phyloP scores from a whole-genome alignment of 2,329 filamentous ascomycete species.

The Tolypocladium capitatum region DNA sequence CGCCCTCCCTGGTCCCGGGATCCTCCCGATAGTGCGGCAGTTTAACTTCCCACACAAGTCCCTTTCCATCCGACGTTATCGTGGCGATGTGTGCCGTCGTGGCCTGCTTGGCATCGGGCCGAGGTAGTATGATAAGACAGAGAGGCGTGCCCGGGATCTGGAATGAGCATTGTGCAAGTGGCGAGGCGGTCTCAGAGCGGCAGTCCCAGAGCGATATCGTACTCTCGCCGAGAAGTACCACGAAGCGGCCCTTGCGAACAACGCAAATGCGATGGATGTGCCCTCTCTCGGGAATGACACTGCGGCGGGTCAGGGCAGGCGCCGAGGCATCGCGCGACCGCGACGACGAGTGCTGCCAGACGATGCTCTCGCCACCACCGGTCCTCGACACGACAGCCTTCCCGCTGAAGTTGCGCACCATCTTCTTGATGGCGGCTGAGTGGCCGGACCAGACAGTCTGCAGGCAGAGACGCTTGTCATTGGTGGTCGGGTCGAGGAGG shows the following conservation, averaged over 20 bases:
- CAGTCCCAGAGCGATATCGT: constrained; percentile 72
- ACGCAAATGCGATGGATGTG: constrained; percentile 73
- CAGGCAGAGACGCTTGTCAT: constrained; percentile 44
- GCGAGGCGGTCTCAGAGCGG: constrained; percentile 40
- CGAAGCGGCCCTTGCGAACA: constrained; percentile 61
- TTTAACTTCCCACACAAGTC: constrained; percentile 67
- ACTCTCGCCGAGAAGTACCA: constrained; percentile 65
- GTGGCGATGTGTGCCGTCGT: constrained; percentile 63
- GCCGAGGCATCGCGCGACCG: constrained; percentile 23
- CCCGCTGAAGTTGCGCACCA: constrained; percentile 74
- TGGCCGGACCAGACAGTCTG: constrained; percentile 73
- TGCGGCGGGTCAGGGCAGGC: constrained; percentile 46
- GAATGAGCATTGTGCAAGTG: constrained; percentile 40
- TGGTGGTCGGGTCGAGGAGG: constrained; percentile 60
- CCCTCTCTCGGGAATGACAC: constrained; percentile 50
- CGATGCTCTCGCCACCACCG: constrained; percentile 60
- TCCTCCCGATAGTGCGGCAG: constrained; percentile 36
- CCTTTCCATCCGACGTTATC: constrained; percentile 63
- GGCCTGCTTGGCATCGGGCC: constrained; percentile 40
- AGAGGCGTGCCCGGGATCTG: constrained; percentile 56
- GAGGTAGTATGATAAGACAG: constrained; percentile 64
- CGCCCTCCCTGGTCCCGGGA: constrained; percentile 9
- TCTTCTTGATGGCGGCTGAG: constrained; percentile 66
- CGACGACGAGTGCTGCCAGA: constrained; percentile 55
- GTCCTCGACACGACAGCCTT: constrained; percentile 72